phyloP scores from a whole-genome alignment of 176 grass and related monocot genomes.

The Triticum dicoccoides region DNA sequence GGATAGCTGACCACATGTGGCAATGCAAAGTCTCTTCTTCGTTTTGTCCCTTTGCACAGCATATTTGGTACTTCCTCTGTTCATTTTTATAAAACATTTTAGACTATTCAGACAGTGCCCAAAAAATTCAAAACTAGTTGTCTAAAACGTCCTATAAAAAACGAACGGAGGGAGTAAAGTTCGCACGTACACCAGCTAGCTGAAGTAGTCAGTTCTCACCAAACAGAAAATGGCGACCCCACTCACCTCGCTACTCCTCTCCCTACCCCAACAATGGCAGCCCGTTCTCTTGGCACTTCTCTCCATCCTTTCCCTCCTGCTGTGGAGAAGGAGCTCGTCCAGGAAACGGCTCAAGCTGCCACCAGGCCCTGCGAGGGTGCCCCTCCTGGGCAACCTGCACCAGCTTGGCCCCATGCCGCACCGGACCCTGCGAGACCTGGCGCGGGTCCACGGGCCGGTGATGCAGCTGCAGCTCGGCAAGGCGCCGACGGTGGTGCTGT shows the following conservation, averaged over 20 bases:
- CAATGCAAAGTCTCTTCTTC: too few relatives aligned
- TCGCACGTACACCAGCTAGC: too few relatives aligned
- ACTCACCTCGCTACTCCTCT: neutral
- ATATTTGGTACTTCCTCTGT: too few relatives aligned
- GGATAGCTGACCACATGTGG: too few relatives aligned
- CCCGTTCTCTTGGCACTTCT: neutral
- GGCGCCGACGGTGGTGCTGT: conserved; percentile 41
- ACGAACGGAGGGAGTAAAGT: too few relatives aligned
- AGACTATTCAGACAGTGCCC: too few relatives aligned
- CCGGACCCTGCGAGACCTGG: conserved; percentile 31
- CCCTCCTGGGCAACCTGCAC: conserved; percentile 46
- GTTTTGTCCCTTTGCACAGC: too few relatives aligned
- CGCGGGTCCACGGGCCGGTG: conserved; percentile 25
- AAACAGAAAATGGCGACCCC: neutral
- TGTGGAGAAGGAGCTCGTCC: neutral
- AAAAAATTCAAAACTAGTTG: too few relatives aligned
- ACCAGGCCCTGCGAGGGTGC: conserved; percentile 35
- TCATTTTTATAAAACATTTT: too few relatives aligned
- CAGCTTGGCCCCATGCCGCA: conserved; percentile 44
- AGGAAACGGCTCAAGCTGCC: conserved; percentile 17
- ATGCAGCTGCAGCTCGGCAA: conserved; percentile 48
- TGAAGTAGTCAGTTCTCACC: too few relatives aligned
- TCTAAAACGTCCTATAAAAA: too few relatives aligned
- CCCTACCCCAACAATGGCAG: neutral
- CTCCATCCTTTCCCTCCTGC: neutral